A percentile compares a stretch with the other conserved stretches of the same genome.
Evolutionary conservation across 2,329 filamentous ascomycete species (phyloP).

Genomic region (Aspergillus candidus): DNA sequence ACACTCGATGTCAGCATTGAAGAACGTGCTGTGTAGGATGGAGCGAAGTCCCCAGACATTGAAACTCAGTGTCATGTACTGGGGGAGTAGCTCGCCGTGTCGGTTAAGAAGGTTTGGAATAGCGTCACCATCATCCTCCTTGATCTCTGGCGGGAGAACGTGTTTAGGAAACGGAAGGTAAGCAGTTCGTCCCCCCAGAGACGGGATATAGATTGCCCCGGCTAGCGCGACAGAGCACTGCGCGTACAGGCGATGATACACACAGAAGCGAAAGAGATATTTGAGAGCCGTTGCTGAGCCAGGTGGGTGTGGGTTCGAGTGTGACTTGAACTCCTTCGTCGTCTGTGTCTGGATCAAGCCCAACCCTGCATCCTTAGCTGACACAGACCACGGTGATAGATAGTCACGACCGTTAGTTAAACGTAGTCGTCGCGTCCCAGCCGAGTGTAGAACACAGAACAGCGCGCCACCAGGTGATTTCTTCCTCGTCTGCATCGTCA

Average conservation of each 20-base stretch:
- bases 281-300: constrained; percentile 13
- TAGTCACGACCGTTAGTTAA: constrained; percentile 14
- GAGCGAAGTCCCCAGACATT: constrained; percentile 19
- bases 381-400: constrained; percentile 18
- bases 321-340: neutral
- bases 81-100: constrained; percentile 6
- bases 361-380: constrained; percentile 4
- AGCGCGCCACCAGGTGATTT: constrained; percentile 12
- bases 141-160: neutral
- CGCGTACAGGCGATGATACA: constrained; percentile 13
- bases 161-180: constrained; percentile 15
- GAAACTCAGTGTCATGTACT: constrained; percentile 19
- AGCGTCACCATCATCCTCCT: neutral
- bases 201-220: constrained; percentile 17
- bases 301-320: neutral
- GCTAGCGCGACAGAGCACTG: constrained; percentile 19
- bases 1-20: constrained; percentile 18
- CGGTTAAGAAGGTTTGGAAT: constrained; percentile 7
- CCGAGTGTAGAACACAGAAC: constrained; percentile 9
- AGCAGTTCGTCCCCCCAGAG: constrained; percentile 3
- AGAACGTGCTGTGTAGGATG: constrained; percentile 20
- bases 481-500: constrained; percentile 10
- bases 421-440: constrained; percentile 14
- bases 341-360: neutral
- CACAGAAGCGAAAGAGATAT: constrained; percentile 18